Conservation (phyloP, 371 early-diverging fungal species). For the Zychaea mexicana region DNA sequence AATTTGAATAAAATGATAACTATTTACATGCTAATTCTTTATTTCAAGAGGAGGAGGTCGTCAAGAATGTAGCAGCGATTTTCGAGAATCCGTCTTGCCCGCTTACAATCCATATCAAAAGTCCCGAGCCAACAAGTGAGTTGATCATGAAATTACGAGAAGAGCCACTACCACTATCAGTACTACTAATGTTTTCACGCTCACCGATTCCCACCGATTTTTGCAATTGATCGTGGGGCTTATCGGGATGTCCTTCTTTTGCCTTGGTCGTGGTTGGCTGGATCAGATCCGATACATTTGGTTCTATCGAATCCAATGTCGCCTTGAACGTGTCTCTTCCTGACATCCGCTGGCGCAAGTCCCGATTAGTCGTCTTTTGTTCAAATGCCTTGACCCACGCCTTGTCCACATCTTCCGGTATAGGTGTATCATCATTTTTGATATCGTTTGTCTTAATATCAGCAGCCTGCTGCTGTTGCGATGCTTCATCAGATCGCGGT, state of each 20-base stretch:
- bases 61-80: conserved; percentile 1
- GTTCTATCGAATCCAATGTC: background rate
- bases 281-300: background rate
- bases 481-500: background rate
- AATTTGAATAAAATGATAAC: background rate
- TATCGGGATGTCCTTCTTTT: background rate
- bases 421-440: background rate
- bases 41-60: conserved; percentile 1
- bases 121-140: conserved; percentile 7
- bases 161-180: background rate
- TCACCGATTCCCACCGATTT: background rate
- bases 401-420: conserved; percentile 16
- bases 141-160: conserved; percentile 8
- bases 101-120: conserved; percentile 11
- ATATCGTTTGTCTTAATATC: background rate
- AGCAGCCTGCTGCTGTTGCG: background rate
- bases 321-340: conserved; percentile 9
- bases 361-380: conserved; percentile 10
- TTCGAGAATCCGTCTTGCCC: conserved; percentile 11
- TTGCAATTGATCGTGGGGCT: background rate
- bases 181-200: background rate
- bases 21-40: background rate
- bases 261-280: background rate
- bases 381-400: conserved; percentile 21
- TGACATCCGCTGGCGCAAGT: background rate